phyloP scores from a whole-genome alignment of 129 eudicot species.

The Tagetes patula region DNA sequence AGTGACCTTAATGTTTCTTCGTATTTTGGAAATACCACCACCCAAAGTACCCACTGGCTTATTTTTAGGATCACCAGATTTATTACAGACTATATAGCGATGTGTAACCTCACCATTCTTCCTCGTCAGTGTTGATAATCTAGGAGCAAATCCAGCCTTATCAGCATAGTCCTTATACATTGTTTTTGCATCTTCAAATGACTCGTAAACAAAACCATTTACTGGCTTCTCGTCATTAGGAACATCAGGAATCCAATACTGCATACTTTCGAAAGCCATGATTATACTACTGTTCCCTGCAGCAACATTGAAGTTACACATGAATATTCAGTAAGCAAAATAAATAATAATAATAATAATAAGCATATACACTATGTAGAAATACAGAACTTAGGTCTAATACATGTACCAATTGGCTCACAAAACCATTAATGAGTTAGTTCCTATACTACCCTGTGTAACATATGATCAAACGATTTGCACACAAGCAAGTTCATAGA shows the following conservation, averaged over 20 bases:
- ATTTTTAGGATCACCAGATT: background rate
- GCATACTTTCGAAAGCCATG: background rate
- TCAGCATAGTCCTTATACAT: background rate
- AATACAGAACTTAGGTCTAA: too few relatives aligned
- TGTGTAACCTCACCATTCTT: background rate
- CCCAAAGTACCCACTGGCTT: too few relatives aligned
- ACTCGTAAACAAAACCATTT: background rate
- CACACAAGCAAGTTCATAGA: too few relatives aligned
- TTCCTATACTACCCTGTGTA: background rate
- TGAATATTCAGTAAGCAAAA: background rate
- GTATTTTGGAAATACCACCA: background rate
- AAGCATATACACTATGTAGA: too few relatives aligned
- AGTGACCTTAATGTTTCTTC: slow-evolving; percentile 2
- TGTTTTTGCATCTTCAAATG: background rate
- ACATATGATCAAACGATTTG: background rate
- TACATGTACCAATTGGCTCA: too few relatives aligned
- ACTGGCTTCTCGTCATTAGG: background rate
- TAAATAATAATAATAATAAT: background rate
- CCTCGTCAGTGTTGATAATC: background rate
- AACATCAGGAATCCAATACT: slow-evolving; percentile 10
- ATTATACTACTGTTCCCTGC: background rate
- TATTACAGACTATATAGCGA: slow-evolving; percentile 9
- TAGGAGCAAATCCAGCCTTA: background rate
- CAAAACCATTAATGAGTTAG: too few relatives aligned
- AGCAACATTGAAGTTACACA: background rate